Base-by-base conservation (phyloP, 2,329 filamentous ascomycete genomes). In the Ophiocordyceps australis region DNA sequence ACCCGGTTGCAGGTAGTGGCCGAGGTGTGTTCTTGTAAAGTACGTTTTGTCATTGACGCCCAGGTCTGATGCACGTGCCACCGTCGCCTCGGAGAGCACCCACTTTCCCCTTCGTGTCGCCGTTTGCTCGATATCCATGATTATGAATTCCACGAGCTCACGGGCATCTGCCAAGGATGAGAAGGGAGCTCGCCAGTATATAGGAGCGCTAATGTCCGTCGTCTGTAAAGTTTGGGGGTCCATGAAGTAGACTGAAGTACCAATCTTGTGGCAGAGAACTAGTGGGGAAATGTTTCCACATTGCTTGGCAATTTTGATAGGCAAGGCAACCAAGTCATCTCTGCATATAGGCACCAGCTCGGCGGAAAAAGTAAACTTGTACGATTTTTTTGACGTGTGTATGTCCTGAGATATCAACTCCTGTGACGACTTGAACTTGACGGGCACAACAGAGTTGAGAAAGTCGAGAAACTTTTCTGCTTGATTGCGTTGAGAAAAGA, bases 311-410 rank as follows among this genome's bases (percentile, higher is more conserved):
- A 95, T 59, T 38, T 82, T 83, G 34, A 93, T 73, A 1, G 89
- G 89, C 19, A 98, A 58, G 2, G 81, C 85, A n/a, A 98, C 81
- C 16, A 98, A 60, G 45, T 98, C 89, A 40, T 98, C 89, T 52
- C 94, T 93, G 62, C 89, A 95, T 25, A 98, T 83, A 2, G 89
- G 89, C 15, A 95, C 75, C 25, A 98, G 53, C 46, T 94, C 81
- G 28, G 77, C 72, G 0, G 83, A 91, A 52, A 73, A 95, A 23
- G 79, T 76, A 55, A 94, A 94, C 50, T 98, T 98, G 66, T 86
- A 95, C 18, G 76, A 83, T 52, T 81, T 89, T 32, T 74, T 78
- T 11, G 77, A 79, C 1, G 85, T 94, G 54, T 98, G 89, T 9
- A 76, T 69, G 50, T 98, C 86, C 57, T 82, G 74, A 5, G 83